Base-by-base conservation (phyloP, 2,329 filamentous ascomycete species). In the Fusarium cicatricum region DNA sequence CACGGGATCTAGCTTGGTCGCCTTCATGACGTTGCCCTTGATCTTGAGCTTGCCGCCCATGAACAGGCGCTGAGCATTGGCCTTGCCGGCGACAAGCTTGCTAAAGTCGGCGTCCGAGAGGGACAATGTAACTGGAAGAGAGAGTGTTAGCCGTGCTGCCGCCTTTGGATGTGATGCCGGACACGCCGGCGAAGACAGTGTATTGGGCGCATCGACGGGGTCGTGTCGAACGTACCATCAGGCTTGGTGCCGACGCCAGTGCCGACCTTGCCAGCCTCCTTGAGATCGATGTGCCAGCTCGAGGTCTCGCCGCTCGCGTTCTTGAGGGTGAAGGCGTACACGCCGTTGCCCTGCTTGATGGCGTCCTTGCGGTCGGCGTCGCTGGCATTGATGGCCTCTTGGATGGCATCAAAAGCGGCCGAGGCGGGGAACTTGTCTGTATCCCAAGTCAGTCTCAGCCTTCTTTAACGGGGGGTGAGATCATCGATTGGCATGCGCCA, bases 31-130 rank as follows among this genome's bases (percentile, higher is more conserved):
- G 75, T 98, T 92, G 62, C 95, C 95, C 86, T 92, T 96, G 74
- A 98, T 86, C 90, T 98, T 99, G 73, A 99, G 83, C 84, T 97
- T 97, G 70, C 95, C 95, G n/a, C 86, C 86, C 94, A 99, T 98
- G 80, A 98, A 97, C 63, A 99, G 81, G 68, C 89, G 88, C 83
- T 99, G 95, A 52, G 95, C 92, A 73, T 97, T 97, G 69, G 91
- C 92, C 82, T 96, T 92, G 74, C 95, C 95, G 32, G 82, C 72
- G 49, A 96, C 88, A 64, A 99, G 85, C 74, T 90, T 88, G 65
- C 80, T 86, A 73, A 99, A 99, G 78, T 98, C 92, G 53, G 86
- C 85, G 61, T 99, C 95, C 56, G 88, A 90, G 65, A 98, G 85
- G 5, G 83, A 76, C 39, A 98, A 85, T n/a, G 91, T 96, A 56